Base-by-base conservation (phyloP, 768 basidiomycete species). In the Lactarius indigo region DNA sequence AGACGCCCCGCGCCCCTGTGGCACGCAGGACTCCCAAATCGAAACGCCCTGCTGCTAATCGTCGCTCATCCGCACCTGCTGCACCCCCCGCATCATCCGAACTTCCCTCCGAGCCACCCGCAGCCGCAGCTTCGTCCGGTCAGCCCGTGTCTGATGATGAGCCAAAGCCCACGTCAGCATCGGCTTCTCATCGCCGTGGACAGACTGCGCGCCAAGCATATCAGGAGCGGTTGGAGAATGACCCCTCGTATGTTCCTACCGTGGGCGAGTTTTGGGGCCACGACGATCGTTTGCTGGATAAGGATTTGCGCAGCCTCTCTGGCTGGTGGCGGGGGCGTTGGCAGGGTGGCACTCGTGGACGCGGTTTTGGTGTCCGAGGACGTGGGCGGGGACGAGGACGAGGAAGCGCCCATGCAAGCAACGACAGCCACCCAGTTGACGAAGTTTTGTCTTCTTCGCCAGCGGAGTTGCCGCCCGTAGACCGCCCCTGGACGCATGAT, bases 201-300 rank as follows among this genome's bases (percentile, higher is more conserved):
- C 87, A 85, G 65, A 82, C 85, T 28, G 91, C 88, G 44, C 90
- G 94, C 57, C 92, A 94, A 75, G 90, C 87, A 23, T 96, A 97
- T 76, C 88, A 92, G 69, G 84, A 91, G 69, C 87, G 89, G 35
- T 80, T 96, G 30, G 88, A 92, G 64, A 80, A 78, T 13, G 95
- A 97, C 74, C 94, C 95, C 2, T 91, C 92, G 2, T 94, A 88
- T 75, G 90, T 93, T 33, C 95, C 95, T 28, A 90, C 87, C 30
- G 90, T 96, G 28, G 95, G 95, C 63, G 89, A 89, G 68, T 97
- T 97, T 74, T 97, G 93, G 94, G 88, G 91, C 5, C 95, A 97
- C 74, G 95, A 97, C 75, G 94, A 96, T 75, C 88, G 95, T 57
- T 79, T 94, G 63, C 79, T 93, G 74, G 89, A 92, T 76, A 91